Percentiles rank a stretch among this genome's conserved stretches.
phyloP scores from a whole-genome alignment of 805 yeast species.

The Candida orba region DNA sequence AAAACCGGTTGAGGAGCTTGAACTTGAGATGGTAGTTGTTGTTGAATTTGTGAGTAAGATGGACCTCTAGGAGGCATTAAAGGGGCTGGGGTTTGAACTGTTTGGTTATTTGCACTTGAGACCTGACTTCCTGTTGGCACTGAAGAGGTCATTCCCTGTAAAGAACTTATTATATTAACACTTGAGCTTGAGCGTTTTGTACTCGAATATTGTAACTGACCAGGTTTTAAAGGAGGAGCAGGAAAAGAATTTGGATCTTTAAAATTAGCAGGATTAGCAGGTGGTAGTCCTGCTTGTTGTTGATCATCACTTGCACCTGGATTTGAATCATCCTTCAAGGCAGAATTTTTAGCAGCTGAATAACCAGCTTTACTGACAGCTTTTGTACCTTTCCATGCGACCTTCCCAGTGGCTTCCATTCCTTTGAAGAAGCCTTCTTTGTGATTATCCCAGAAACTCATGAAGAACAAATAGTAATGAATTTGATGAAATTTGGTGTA shows the following conservation, averaged over 20 bases:
- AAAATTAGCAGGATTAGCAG: background rate
- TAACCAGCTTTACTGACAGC: conserved; percentile 35
- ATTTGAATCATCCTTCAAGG: background rate
- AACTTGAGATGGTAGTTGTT: background rate
- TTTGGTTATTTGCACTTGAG: too few relatives aligned
- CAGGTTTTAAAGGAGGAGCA: conserved; percentile 34
- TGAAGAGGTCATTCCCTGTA: background rate
- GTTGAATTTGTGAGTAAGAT: background rate
- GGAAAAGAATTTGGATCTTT: conserved; percentile 23
- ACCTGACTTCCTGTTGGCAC: too few relatives aligned
- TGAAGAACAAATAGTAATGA: background rate
- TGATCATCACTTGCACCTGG: background rate
- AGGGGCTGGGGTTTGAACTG: background rate
- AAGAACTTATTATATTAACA: conserved; percentile 9
- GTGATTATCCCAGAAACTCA: conserved; percentile 35
- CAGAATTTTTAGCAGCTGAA: conserved; percentile 30
- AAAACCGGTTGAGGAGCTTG: conserved; percentile 3
- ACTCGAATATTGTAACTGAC: conserved; percentile 26
- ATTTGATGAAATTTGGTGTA: background rate
- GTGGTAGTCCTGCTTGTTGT: background rate
- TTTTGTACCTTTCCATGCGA: conserved; percentile 32
- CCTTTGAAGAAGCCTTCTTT: conserved; percentile 33
- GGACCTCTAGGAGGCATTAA: background rate
- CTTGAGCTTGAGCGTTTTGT: conserved; percentile 3
- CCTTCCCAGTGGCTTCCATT: conserved; percentile 29